Base-by-base conservation (phyloP, 1,139 yeast genomes). In the Taphrina flavorubra region DNA sequence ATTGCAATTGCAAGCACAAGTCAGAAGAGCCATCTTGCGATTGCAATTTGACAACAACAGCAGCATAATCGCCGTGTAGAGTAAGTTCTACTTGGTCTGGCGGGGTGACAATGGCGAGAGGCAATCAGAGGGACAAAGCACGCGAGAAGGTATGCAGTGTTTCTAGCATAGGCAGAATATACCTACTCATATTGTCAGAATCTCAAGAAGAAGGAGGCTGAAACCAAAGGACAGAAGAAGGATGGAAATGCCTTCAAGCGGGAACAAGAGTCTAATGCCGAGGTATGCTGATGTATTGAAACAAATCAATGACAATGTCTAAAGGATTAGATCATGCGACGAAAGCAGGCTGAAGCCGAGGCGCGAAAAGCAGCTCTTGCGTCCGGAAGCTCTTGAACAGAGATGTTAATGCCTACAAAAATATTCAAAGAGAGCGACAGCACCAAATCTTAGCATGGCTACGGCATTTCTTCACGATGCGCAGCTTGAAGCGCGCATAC, bases 231-330 rank as follows among this genome's bases (percentile, higher is more conserved):
- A 5, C 53, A 42, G 40, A 58, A 58, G 42, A 58, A 58, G 31
- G 62, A 58, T 31, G 62, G 62, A 18, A 58, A 58, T 44, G 62
- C 62, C n/a, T 58, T 58, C 62, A 58, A 58, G 42, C 42, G 46
- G 7, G 39, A 44, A 16, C 62, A 58, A 31, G 62, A 58, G 42
- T 18, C 51, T 14, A 58, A 58, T 31, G 62, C 62, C 8, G 62
- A 58, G 40, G 62, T 58, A 44, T 2, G 39, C 20, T 8, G n/a
- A 44, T 20, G 31, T 18, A 2, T 13, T 25, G 42, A n/a, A n/a
- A 6, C 25, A 11, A 7, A 2, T 16, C 20, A 49, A 18, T 49
- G 40, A 10, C 20, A 10, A 13, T 11, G 42, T 6, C 25, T 37
- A 25, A 53, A 20, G 3, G 11, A 36, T 1, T 10, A 58, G 51